Percentiles rank a stretch among this genome's conserved stretches.
Evolutionary conservation across 345 rosid species (phyloP).

Genomic region (Heritiera fomes): DNA sequence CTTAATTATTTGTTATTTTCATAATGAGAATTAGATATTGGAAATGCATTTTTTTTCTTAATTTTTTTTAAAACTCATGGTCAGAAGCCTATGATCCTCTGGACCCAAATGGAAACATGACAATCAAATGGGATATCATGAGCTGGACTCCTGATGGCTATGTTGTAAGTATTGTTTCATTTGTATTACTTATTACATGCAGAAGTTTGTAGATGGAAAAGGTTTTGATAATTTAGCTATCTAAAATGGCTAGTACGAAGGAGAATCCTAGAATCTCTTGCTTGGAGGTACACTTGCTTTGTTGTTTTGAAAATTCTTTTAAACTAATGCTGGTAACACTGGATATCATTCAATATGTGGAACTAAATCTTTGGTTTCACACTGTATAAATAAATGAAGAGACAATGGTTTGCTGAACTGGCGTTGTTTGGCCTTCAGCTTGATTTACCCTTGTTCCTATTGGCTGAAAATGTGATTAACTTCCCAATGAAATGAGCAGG

Average conservation of each 20-base stretch:
- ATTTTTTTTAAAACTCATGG: not conserved
- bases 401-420: not conserved
- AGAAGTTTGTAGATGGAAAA: not conserved
- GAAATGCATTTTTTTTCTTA: not conserved
- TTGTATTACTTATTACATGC: not conserved
- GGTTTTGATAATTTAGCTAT: conserved; percentile 11
- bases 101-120: conserved; percentile 88
- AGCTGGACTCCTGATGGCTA: conserved; percentile 92
- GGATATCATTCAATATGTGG: not conserved
- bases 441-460: not conserved
- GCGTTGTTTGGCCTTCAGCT: not conserved
- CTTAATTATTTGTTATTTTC: not conserved
- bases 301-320: not conserved
- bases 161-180: conserved; percentile 47
- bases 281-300: not conserved
- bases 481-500: conserved; percentile 42
- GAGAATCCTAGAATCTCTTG: not conserved
- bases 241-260: not conserved
- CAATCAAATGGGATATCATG: conserved; percentile 87
- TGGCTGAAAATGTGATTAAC: conserved; percentile 9
- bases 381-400: not conserved
- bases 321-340: not conserved
- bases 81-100: conserved; percentile 88
- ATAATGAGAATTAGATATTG: not conserved
- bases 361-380: not conserved